Evolutionary conservation across 1,139 yeast species (phyloP).

Genomic region (Casaregolazyma lundiana): DNA sequence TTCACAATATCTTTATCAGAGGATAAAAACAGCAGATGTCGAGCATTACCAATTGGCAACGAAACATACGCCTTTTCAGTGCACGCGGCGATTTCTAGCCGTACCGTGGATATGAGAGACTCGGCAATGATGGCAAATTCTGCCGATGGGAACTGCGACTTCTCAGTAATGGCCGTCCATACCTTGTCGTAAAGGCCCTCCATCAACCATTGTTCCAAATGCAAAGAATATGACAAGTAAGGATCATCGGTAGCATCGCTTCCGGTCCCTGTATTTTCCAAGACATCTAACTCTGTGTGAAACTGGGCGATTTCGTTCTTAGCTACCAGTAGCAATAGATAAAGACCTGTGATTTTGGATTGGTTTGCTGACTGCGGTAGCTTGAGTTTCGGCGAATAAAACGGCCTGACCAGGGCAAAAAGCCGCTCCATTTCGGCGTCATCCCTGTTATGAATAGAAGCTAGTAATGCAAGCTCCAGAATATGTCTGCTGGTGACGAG

Average conservation of each 20-base stretch:
- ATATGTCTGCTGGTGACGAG: slow-evolving; percentile 73
- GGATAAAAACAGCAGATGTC: slow-evolving; percentile 72
- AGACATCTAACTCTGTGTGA: slow-evolving; percentile 80
- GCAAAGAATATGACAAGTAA: slow-evolving; percentile 74
- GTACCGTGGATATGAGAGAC: slow-evolving; percentile 65
- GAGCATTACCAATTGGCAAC: slow-evolving; percentile 78
- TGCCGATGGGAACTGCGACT: slow-evolving; percentile 44
- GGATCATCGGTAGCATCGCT: slow-evolving; percentile 47
- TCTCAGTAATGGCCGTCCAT: slow-evolving; percentile 62
- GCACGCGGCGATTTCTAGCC: slow-evolving; percentile 84
- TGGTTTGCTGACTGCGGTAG: slow-evolving; percentile 59
- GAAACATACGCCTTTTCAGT: slow-evolving; percentile 72
- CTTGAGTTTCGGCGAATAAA: slow-evolving; percentile 47
- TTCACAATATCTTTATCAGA: slow-evolving; percentile 59
- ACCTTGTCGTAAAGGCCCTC: slow-evolving; percentile 95
- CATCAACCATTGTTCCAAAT: slow-evolving; percentile 88
- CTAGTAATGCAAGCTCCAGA: slow-evolving; percentile 81
- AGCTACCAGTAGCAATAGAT: slow-evolving; percentile 68
- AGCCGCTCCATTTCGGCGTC: slow-evolving; percentile 65
- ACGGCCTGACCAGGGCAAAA: slow-evolving; percentile 72
- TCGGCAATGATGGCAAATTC: slow-evolving; percentile 41
- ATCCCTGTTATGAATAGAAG: slow-evolving; percentile 60
- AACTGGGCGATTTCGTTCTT: slow-evolving; percentile 83
- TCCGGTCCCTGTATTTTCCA: slow-evolving; percentile 44
- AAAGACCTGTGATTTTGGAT: slow-evolving; percentile 73